Percentiles rank a stretch among this genome's conserved stretches.
Conservation (phyloP, 2,329 filamentous ascomycete species). For the Pseudopyrenochaeta lycopersici region DNA sequence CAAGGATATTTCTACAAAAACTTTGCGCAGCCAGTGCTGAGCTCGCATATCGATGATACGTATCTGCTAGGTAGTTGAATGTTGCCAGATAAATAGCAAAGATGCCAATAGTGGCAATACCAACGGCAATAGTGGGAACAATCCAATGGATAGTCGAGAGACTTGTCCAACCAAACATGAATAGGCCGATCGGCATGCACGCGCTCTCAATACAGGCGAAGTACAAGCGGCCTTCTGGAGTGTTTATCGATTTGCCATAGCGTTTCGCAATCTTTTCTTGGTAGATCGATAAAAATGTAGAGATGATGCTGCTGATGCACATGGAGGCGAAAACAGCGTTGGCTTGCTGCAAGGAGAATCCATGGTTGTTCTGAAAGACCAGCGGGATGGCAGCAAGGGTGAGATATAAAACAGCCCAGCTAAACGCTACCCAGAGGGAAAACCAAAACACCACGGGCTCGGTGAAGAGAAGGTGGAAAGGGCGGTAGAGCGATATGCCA, state of each 20-base stretch:
- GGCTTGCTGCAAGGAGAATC: constrained; percentile 72
- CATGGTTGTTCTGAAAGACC: constrained; percentile 74
- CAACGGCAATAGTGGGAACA: constrained; percentile 73
- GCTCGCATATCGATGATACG: constrained; percentile 84
- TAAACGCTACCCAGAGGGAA: constrained; percentile 87
- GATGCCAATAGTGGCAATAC: constrained; percentile 82
- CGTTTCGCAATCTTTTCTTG: constrained; percentile 73
- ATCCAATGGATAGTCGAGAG: constrained; percentile 73
- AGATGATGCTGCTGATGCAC: constrained; percentile 71
- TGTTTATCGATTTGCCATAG: constrained; percentile 48
- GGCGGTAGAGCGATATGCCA: constrained; percentile 75
- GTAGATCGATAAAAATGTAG: constrained; percentile 73
- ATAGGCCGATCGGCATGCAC: constrained; percentile 80
- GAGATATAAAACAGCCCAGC: constrained; percentile 88
- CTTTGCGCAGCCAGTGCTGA: constrained; percentile 87
- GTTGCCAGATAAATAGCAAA: constrained; percentile 80
- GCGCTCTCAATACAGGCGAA: constrained; percentile 80
- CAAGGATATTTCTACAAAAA: constrained; percentile 85
- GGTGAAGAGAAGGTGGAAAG: constrained; percentile 79
- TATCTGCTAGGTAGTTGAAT: constrained; percentile 93
- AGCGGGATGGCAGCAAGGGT: constrained; percentile 83
- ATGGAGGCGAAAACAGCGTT: constrained; percentile 80
- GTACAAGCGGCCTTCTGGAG: constrained; percentile 81
- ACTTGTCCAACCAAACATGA: constrained; percentile 80
- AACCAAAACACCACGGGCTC: constrained; percentile 87